Evolutionary conservation across 2,329 filamentous ascomycete species (phyloP).

Genomic region (Aspergillus versicolor): DNA sequence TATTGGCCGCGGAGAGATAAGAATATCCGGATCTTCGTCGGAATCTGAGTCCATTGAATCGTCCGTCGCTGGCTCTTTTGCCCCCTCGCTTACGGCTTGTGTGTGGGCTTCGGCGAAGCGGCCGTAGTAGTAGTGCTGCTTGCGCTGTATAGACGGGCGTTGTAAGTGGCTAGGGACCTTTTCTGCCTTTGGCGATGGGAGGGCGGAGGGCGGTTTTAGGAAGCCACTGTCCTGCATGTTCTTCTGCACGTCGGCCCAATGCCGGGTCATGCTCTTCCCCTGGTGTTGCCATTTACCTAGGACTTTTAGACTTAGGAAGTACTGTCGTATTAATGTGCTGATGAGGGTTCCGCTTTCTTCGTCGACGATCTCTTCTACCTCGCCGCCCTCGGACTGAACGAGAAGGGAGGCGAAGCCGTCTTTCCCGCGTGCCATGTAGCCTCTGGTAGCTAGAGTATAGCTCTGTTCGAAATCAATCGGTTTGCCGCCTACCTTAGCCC

Average conservation of each 20-base stretch:
- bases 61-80: conserved; percentile 23
- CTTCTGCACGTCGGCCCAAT: conserved; percentile 67
- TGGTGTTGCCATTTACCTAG: conserved; percentile 77
- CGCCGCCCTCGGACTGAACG: conserved; percentile 72
- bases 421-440: conserved; percentile 86
- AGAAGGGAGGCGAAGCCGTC: conserved; percentile 78
- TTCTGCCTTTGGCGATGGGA: conserved; percentile 27
- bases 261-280: conserved; percentile 59
- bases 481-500: conserved; percentile 59
- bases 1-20: conserved; percentile 32
- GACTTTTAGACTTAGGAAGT: conserved; percentile 83
- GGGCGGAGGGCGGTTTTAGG: conserved; percentile 43
- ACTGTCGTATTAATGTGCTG: conserved; percentile 82
- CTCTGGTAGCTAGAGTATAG: conserved; percentile 76
- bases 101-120: conserved; percentile 25
- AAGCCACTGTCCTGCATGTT: conserved; percentile 57
- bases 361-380: conserved; percentile 73
- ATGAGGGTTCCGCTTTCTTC: conserved; percentile 88
- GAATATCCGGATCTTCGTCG: conserved; percentile 40
- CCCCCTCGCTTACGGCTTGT: background rate
- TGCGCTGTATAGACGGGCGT: conserved; percentile 24
- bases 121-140: conserved; percentile 30
- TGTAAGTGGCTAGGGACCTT: conserved; percentile 21
- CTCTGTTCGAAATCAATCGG: conserved; percentile 62
- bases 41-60: conserved; percentile 44